phyloP scores from a whole-genome alignment of 108 stramenopile species.

The Pseudonitzschia pungens region DNA sequence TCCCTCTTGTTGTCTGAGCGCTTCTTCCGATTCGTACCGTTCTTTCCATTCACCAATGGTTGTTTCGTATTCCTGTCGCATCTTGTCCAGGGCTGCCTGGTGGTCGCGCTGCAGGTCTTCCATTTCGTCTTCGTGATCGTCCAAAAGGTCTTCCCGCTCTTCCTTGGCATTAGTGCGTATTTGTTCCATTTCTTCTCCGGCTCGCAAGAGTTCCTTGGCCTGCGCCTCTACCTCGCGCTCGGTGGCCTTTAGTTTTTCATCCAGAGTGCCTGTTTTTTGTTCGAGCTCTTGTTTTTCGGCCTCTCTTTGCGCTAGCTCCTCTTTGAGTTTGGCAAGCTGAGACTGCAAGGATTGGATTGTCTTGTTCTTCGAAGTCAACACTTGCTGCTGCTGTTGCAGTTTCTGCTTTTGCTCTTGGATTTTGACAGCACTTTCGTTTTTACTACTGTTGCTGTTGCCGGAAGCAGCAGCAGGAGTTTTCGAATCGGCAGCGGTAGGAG shows the following conservation, averaged over 20 bases:
- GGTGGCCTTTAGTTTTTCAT: not conserved
- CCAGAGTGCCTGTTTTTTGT: not conserved
- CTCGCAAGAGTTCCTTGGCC: conserved; percentile 63
- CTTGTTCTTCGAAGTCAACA: conserved; percentile 41
- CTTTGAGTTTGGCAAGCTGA: conserved; percentile 60
- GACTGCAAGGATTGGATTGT: conserved; percentile 57
- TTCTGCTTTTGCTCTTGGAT: conserved; percentile 29
- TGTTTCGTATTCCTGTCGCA: conserved; percentile 41
- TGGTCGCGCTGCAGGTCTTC: conserved; percentile 39
- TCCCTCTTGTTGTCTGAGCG: conserved; percentile 56
- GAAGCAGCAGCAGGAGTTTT: not conserved
- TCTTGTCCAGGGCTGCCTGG: conserved; percentile 39
- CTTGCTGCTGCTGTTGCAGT: conserved; percentile 15
- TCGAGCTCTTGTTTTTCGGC: not conserved
- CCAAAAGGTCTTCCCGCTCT: conserved; percentile 65
- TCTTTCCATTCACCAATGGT: conserved; percentile 51
- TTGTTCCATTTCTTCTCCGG: conserved; percentile 72
- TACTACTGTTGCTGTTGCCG: not conserved
- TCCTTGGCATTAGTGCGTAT: conserved; percentile 63
- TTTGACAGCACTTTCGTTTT: not conserved
- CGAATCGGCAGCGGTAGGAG: not conserved
- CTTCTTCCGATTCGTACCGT: conserved; percentile 40
- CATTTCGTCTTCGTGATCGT: conserved; percentile 71
- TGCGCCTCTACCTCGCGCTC: conserved; percentile 69
- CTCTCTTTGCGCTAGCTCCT: conserved; percentile 3